These are phyloP conservation scores for Pezicula rhizophila DNA, from an alignment of 2,329 filamentous ascomycete species.

Conservation along the genomic window DNA sequence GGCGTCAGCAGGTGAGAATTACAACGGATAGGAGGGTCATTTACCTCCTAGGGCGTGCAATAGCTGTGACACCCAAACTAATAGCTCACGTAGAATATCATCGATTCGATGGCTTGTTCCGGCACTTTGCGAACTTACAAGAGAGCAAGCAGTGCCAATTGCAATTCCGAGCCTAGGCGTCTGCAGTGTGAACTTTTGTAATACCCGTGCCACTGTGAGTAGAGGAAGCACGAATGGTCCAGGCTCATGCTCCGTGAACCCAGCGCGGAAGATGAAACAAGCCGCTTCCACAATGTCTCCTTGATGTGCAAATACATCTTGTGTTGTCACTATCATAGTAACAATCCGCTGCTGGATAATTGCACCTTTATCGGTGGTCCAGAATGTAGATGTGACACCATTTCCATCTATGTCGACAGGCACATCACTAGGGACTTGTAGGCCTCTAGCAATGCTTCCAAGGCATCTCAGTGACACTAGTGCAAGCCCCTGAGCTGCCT, in stretches of 20 bases:
- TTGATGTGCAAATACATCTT: slow-evolving; percentile 49
- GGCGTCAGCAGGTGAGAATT: not conserved
- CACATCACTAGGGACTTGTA: slow-evolving; percentile 62
- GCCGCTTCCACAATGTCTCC: slow-evolving; percentile 66
- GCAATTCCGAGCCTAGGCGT: slow-evolving; percentile 63
- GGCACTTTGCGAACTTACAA: slow-evolving; percentile 54
- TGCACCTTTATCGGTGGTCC: slow-evolving; percentile 41
- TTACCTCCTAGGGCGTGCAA: slow-evolving; percentile 56
- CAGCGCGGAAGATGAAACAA: slow-evolving; percentile 65
- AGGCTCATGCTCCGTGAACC: slow-evolving; percentile 67
- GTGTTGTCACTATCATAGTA: slow-evolving; percentile 41
- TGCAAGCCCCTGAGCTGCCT: slow-evolving; percentile 32
- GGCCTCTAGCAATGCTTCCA: slow-evolving; percentile 62
- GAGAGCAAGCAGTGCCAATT: slow-evolving; percentile 65
- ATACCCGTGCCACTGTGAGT: slow-evolving; percentile 57
- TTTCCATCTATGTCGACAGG: slow-evolving; percentile 61
- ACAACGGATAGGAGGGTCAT: slow-evolving; percentile 9
- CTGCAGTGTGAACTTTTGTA: slow-evolving; percentile 51
- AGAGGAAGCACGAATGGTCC: slow-evolving; percentile 74
- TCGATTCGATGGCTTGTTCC: slow-evolving; percentile 38
- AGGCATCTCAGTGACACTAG: slow-evolving; percentile 57
- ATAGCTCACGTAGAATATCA: slow-evolving; percentile 43
- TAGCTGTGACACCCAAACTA: slow-evolving; percentile 57
- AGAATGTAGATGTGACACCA: slow-evolving; percentile 35
- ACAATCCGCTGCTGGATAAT: slow-evolving; percentile 45